Percentiles rank a stretch among this genome's conserved stretches.
These are phyloP conservation scores for Draba incana DNA, from an alignment of 345 rosid species.

Conservation along the genomic window DNA sequence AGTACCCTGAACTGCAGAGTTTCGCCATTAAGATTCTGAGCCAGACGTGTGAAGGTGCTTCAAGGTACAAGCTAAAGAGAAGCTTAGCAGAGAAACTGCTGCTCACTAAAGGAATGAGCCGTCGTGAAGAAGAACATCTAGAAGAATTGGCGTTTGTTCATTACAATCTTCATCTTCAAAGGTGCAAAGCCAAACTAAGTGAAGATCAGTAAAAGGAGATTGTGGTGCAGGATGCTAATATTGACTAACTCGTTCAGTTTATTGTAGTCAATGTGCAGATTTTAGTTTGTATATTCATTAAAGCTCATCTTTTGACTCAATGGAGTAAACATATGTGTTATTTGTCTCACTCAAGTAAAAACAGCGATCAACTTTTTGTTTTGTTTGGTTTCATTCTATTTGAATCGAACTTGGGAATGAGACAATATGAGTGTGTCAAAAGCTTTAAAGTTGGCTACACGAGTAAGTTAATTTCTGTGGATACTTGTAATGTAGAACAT, in stretches of 20 bases:
- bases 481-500: conserved; percentile 35
- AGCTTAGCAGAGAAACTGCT: conserved; percentile 44
- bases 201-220: no score
- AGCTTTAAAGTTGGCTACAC: no score
- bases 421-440: no score
- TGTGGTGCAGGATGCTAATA: no score
- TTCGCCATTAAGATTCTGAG: conserved; percentile 54
- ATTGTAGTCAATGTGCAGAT: conserved; percentile 6
- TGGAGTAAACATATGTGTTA: no score
- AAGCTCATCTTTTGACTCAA: background rate
- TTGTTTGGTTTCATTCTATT: background rate
- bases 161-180: conserved; percentile 42
- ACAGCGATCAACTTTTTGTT: background rate
- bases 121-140: conserved; percentile 33
- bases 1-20: conserved; percentile 56
- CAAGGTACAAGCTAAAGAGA: conserved; percentile 53
- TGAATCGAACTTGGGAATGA: no score
- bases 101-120: conserved; percentile 31
- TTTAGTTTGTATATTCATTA: conserved; percentile 2
- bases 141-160: conserved; percentile 41
- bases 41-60: conserved; percentile 62
- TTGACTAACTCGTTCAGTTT: background rate
- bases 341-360: background rate
- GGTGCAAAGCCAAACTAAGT: conserved; percentile 17
- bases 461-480: no score